Percentiles rank a stretch among this genome's conserved stretches.
Conservation (phyloP, 805 yeast genomes). For the Grigorovia yakushimaensis region DNA sequence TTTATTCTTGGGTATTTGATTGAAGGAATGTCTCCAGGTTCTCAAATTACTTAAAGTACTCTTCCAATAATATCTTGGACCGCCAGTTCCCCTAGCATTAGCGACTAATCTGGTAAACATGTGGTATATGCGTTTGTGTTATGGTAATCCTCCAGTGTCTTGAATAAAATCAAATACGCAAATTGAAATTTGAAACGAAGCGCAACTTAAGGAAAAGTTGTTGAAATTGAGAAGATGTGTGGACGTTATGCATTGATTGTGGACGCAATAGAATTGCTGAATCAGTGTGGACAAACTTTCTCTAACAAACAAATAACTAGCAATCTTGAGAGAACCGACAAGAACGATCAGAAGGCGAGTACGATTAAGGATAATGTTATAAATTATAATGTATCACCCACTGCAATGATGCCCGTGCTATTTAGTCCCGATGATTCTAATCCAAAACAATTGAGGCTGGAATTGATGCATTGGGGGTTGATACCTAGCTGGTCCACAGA, state of each 20-base stretch:
- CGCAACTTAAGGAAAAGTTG: too few relatives aligned
- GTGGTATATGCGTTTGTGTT: too few relatives aligned
- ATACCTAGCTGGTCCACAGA: slow-evolving; percentile 57
- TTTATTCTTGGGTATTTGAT: not conserved
- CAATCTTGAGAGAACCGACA: not conserved
- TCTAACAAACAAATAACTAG: not conserved
- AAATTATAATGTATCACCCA: slow-evolving; percentile 54
- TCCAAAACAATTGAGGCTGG: not conserved
- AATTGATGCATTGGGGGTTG: slow-evolving; percentile 66
- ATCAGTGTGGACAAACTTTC: not conserved
- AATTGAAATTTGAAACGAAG: not conserved
- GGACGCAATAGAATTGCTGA: slow-evolving; percentile 15
- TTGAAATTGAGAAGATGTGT: slow-evolving; percentile 35
- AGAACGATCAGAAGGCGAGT: not conserved
- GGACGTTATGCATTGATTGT: slow-evolving; percentile 47
- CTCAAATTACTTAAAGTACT: not conserved
- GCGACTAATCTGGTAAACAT: not conserved
- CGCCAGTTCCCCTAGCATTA: not conserved
- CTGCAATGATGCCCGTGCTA: slow-evolving; percentile 37
- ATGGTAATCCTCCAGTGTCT: too few relatives aligned
- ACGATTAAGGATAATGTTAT: not conserved
- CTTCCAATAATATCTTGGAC: not conserved
- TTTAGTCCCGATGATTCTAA: slow-evolving; percentile 3
- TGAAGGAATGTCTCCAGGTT: not conserved
- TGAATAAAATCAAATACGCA: too few relatives aligned